These are phyloP conservation scores for Saturnispora galanensis DNA, from an alignment of 805 yeast genomes.

Conservation along the genomic window DNA sequence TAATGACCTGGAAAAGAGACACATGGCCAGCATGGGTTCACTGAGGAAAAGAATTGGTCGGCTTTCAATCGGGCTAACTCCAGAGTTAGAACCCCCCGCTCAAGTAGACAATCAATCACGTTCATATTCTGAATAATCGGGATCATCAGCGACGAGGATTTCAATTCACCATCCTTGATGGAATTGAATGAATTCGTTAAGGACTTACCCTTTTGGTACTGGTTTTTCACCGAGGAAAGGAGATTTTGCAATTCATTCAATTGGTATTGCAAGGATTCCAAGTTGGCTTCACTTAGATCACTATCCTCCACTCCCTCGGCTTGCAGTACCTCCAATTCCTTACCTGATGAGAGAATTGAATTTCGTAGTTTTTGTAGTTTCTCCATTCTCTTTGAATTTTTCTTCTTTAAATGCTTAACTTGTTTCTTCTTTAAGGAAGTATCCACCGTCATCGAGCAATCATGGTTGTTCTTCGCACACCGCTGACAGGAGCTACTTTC, in stretches of 20 bases:
- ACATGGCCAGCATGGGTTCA: constrained; percentile 41
- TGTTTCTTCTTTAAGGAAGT: constrained; percentile 35
- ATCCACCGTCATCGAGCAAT: constrained; percentile 41
- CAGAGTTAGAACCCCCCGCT: constrained; percentile 25
- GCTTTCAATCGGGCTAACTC: constrained; percentile 29
- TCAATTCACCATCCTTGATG: constrained; percentile 29
- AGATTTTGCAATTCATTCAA: constrained; percentile 25
- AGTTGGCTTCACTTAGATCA: constrained; percentile 16
- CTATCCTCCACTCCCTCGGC: constrained; percentile 9
- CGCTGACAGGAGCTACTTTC: constrained; percentile 33
- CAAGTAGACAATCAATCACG: constrained; percentile 30
- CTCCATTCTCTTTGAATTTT: constrained; percentile 20
- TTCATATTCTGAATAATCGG: constrained; percentile 29
- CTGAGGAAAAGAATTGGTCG: constrained; percentile 28
- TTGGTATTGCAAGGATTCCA: constrained; percentile 22
- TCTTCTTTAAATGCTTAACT: constrained; percentile 21
- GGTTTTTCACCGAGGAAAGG: constrained; percentile 17
- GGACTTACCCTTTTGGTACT: not conserved
- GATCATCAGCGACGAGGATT: constrained; percentile 26
- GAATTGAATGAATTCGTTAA: constrained; percentile 27
- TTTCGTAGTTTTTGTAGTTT: constrained; percentile 21
- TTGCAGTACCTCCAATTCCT: constrained; percentile 19
- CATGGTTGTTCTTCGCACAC: constrained; percentile 34
- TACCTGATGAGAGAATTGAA: constrained; percentile 20
- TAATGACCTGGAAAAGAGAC: constrained; percentile 31